Conservation (phyloP, 331 rosid genomes). For the Saraca asoca region DNA sequence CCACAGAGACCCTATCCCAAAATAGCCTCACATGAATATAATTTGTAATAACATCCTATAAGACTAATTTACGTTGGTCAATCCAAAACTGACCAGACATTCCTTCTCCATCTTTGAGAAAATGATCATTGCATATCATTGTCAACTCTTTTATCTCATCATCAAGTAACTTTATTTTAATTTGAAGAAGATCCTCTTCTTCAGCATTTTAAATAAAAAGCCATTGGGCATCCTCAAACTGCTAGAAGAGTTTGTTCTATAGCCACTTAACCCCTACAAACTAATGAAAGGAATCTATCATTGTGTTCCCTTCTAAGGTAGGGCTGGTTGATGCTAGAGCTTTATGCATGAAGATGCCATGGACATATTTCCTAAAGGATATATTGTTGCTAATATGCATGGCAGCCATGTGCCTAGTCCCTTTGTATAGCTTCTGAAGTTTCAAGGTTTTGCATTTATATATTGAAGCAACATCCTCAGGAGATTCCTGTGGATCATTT, state of each 20-base stretch:
- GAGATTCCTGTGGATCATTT: too few species aligned
- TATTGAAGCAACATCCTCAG: constrained; percentile 40
- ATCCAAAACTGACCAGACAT: constrained; percentile 42
- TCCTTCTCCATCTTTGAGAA: constrained; percentile 35
- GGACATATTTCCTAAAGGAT: constrained; percentile 44
- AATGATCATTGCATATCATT: too few species aligned
- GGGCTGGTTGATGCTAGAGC: constrained; percentile 50
- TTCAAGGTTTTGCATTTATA: constrained; percentile 43
- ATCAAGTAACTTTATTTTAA: constrained; percentile 42
- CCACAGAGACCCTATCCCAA: too few species aligned
- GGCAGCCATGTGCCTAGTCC: constrained; percentile 57
- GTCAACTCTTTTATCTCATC: constrained; percentile 34
- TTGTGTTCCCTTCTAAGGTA: constrained; percentile 37
- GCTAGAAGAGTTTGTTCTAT: constrained; percentile 41
- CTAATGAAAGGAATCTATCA: constrained; percentile 43
- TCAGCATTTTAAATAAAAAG: constrained; percentile 49
- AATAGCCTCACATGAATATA: too few species aligned
- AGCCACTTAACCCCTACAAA: constrained; percentile 41
- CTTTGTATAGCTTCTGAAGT: constrained; percentile 47
- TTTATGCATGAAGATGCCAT: constrained; percentile 40
- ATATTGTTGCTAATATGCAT: constrained; percentile 43
- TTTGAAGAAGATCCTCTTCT: constrained; percentile 49
- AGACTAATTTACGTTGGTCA: constrained; percentile 44
- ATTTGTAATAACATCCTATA: constrained; percentile 46
- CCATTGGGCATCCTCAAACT: constrained; percentile 54